phyloP scores from a whole-genome alignment of 2,329 filamentous ascomycete species.

The Chaetothyriales sp. region DNA sequence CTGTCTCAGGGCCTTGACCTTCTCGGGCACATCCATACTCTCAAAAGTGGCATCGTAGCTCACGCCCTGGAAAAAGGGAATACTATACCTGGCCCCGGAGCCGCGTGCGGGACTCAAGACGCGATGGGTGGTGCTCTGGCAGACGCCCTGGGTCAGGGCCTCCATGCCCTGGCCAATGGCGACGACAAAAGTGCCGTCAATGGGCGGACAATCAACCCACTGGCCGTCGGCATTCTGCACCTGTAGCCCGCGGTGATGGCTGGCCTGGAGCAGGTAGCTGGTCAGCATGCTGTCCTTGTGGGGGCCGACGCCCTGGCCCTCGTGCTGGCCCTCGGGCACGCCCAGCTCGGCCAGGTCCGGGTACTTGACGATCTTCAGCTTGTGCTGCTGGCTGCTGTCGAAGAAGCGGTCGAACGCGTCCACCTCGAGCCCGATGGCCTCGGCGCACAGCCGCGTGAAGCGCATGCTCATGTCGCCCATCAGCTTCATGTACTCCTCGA shows the following conservation, averaged over 20 bases:
- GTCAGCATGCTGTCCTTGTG: slow-evolving; percentile 79
- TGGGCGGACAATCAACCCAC: slow-evolving; percentile 72
- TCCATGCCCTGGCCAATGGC: slow-evolving; percentile 79
- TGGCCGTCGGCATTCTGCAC: slow-evolving; percentile 63
- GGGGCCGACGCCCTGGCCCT: slow-evolving; percentile 49
- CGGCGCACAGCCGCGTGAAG: slow-evolving; percentile 69
- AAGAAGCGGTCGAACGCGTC: slow-evolving; percentile 67
- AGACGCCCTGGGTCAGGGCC: slow-evolving; percentile 69
- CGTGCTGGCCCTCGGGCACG: slow-evolving; percentile 28
- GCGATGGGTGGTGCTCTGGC: slow-evolving; percentile 65
- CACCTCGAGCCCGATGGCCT: slow-evolving; percentile 58
- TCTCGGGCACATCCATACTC: slow-evolving; percentile 53
- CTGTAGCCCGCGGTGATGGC: slow-evolving; percentile 59
- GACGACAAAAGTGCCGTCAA: slow-evolving; percentile 64
- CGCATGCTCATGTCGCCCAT: slow-evolving; percentile 57
- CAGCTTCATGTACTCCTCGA: slow-evolving; percentile 57
- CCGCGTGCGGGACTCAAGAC: slow-evolving; percentile 57
- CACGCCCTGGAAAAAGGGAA: slow-evolving; percentile 82
- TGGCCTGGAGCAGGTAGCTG: slow-evolving; percentile 67
- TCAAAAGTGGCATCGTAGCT: slow-evolving; percentile 66
- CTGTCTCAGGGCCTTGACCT: slow-evolving; percentile 45
- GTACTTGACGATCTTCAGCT: slow-evolving; percentile 80
- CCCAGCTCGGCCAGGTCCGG: slow-evolving; percentile 53
- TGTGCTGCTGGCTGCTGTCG: slow-evolving; percentile 56
- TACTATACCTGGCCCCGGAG: slow-evolving; percentile 56